Evolutionary conservation across 192 early-diverging fungal genomes (phyloP), one percentile per base, ranked within the genome.

Genomic region (Coemansia sp.): DNA sequence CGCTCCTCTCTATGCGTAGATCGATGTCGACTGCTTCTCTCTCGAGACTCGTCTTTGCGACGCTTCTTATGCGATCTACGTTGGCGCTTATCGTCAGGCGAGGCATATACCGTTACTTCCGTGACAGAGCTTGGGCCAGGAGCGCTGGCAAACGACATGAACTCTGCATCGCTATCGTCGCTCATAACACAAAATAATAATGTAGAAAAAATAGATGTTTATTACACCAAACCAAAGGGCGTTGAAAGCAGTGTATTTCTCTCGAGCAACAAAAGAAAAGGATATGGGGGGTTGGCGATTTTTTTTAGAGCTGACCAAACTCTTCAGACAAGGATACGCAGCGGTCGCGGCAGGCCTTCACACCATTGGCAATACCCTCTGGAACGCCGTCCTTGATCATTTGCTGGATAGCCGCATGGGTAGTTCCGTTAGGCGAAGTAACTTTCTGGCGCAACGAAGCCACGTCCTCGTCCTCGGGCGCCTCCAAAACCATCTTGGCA

Each of bases 361-460:
- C 55, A 12, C 80, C 80, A 2, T 35, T 49, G 2, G 47, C 50
- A 13, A 83, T 43, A 52, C 80, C 74, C 41, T 77, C 62, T 18
- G 74, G 80, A 4, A 83, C 75, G 0, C 34, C 16, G 7, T 73
- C 84, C 7, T 75, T 86, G 68, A 93, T 89, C 74, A 96, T 85
- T 4, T 84, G 79, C 68, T 92, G 87, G 61, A 98, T 85, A 9
- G 90, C 96, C 0, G 96, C 96, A 49, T 94, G 90, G 11, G 96
- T 98, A 30, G 96, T 96, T 15, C 96, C 96, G 41, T 95, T 90
- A 7, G 96, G 96, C 18, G 87, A 89, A 1, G 95, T 98, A 44
- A 98, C 95, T 73, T 95, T 96, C n/a, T 84, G 58, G 29, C 96
- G 81, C 37, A 98, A 75, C 29, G 90, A 89, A 39, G 88, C 88